These are phyloP conservation scores for Claviceps purpurea DNA, from an alignment of 2,329 filamentous ascomycete genomes.

Conservation along the genomic window DNA sequence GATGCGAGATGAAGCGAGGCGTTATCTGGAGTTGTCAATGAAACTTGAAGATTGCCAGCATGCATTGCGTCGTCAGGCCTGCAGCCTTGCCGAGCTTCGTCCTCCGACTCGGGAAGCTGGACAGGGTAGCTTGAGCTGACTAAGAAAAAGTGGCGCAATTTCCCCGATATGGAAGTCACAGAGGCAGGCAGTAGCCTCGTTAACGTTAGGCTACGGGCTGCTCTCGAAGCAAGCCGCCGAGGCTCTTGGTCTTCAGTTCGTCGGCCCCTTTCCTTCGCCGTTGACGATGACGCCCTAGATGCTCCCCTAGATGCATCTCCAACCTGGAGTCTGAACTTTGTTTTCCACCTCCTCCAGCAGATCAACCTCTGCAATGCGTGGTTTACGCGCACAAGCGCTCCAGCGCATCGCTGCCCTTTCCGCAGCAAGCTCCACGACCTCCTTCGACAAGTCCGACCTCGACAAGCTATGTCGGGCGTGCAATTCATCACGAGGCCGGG, in stretches of 20 bases:
- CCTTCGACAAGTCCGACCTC: constrained; percentile 50
- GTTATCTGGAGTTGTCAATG: constrained; percentile 6
- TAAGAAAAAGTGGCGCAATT: constrained; percentile 16
- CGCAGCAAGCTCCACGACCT: constrained; percentile 36
- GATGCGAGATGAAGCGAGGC: neutral
- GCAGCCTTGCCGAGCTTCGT: constrained; percentile 5
- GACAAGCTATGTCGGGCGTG: constrained; percentile 48
- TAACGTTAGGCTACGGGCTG: neutral
- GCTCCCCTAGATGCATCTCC: neutral
- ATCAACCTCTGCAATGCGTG: constrained; percentile 30
- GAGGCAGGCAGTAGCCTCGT: neutral
- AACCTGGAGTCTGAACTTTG: neutral
- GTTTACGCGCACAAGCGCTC: constrained; percentile 48
- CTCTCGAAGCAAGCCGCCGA: constrained; percentile 1
- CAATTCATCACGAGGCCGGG: constrained; percentile 29
- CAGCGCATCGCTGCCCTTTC: constrained; percentile 53
- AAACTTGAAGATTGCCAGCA: constrained; percentile 16
- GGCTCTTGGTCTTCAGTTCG: neutral
- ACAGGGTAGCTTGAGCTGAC: constrained; percentile 26
- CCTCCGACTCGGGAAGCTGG: constrained; percentile 4
- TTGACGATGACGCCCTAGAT: neutral
- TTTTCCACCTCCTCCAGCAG: too few relatives aligned
- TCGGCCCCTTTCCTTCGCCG: neutral
- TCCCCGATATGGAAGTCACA: neutral
- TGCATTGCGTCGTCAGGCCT: constrained; percentile 23